Conservation (phyloP, 2,329 filamentous ascomycete species). For the Phialocephala subalpina region DNA sequence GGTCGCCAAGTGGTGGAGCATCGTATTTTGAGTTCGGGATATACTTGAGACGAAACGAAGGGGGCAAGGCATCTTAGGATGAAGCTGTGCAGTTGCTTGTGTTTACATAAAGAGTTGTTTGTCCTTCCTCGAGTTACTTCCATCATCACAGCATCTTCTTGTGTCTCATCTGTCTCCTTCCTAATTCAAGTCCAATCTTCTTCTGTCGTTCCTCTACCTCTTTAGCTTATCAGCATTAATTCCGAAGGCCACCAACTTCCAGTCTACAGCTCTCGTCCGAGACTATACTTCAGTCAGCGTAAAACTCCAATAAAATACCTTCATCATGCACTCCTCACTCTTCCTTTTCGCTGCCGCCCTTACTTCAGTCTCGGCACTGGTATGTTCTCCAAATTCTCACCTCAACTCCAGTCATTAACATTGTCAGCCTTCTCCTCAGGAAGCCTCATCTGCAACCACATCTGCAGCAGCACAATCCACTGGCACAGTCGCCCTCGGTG, state of each 20-base stretch:
- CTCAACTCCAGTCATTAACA: not conserved
- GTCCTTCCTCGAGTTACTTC: not conserved
- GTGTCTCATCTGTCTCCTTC: no score
- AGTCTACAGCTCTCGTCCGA: not conserved
- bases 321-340: constrained; percentile 18
- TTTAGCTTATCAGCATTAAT: not conserved
- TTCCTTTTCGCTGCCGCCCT: constrained; percentile 15
- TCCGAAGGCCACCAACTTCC: not conserved
- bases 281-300: not conserved
- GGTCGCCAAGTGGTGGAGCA: not conserved
- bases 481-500: constrained; percentile 19
- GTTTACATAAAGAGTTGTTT: not conserved
- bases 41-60: not conserved
- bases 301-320: not conserved
- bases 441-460: not conserved
- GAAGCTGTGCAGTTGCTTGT: not conserved
- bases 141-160: not conserved
- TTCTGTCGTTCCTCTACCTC: not conserved
- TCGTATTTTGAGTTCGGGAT: constrained; percentile 10
- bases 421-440: constrained; percentile 6
- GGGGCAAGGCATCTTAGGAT: not conserved
- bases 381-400: not conserved
- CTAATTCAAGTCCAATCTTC: not conserved
- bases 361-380: constrained; percentile 3
- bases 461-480: not conserved